Conservation (phyloP, 176 grass and related monocot genomes). For the Sorghum bicolor region DNA sequence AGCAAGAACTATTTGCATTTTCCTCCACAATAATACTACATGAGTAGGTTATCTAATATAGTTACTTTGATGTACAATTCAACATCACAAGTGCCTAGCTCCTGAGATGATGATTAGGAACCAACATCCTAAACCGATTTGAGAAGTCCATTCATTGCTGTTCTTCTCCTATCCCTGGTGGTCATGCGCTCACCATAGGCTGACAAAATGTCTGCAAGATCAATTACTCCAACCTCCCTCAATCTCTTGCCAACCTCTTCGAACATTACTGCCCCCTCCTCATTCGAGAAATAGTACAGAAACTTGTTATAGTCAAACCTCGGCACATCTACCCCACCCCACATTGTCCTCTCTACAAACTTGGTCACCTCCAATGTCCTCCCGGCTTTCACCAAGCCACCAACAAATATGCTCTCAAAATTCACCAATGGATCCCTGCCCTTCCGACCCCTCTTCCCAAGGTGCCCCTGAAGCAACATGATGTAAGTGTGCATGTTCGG, state of each 20-base stretch:
- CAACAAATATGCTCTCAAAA: slow-evolving; percentile 84
- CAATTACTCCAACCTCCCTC: slow-evolving; percentile 52
- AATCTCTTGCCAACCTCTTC: slow-evolving; percentile 57
- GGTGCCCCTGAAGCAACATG: slow-evolving; percentile 82
- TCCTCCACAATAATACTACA: not conserved
- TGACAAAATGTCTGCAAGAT: slow-evolving; percentile 72
- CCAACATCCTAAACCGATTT: not conserved
- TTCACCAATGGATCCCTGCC: slow-evolving; percentile 65
- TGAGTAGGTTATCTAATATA: not conserved
- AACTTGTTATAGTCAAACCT: slow-evolving; percentile 90
- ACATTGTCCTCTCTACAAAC: slow-evolving; percentile 79
- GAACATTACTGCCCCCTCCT: slow-evolving; percentile 69
- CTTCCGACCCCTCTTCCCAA: slow-evolving; percentile 80
- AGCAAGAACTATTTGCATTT: not conserved
- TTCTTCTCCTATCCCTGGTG: slow-evolving; percentile 77
- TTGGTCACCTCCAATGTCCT: slow-evolving; percentile 72
- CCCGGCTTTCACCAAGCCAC: slow-evolving; percentile 77
- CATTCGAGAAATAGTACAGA: slow-evolving; percentile 66
- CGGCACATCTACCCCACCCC: slow-evolving; percentile 61
- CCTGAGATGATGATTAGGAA: not conserved
- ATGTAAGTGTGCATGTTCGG: slow-evolving; percentile 91
- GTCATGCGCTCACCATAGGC: slow-evolving; percentile 79
- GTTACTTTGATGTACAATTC: not conserved
- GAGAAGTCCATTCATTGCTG: slow-evolving; percentile 47
- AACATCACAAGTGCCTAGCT: slow-evolving; percentile 22